Conservation (phyloP, 179 eudicot species). For the Pouteria campechiana region DNA sequence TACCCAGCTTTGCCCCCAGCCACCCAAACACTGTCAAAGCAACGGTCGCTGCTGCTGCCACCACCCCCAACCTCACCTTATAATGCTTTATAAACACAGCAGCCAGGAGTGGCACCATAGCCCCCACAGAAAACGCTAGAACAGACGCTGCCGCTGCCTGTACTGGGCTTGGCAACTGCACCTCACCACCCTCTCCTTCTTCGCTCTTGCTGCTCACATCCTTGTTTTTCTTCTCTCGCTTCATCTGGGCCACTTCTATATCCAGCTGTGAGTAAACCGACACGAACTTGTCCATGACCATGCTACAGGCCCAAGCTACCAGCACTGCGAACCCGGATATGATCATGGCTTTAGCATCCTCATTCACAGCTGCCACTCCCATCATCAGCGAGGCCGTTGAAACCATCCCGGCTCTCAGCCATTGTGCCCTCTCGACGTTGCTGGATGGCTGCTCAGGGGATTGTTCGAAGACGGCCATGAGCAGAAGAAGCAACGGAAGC, state of each 20-base stretch:
- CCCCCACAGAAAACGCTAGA: slow-evolving; percentile 24
- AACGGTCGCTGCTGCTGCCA: slow-evolving; percentile 19
- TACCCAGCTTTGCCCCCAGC: slow-evolving; percentile 19
- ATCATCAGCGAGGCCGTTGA: slow-evolving; percentile 28
- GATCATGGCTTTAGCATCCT: slow-evolving; percentile 22
- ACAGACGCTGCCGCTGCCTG: slow-evolving; percentile 34
- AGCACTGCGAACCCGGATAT: slow-evolving; percentile 26
- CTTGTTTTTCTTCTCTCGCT: slow-evolving; percentile 21
- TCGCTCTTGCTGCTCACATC: not conserved
- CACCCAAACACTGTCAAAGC: slow-evolving; percentile 24
- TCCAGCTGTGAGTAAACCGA: slow-evolving; percentile 32
- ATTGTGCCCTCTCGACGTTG: too few relatives aligned
- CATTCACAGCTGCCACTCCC: slow-evolving; percentile 31
- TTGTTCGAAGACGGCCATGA: too few relatives aligned
- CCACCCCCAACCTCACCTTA: slow-evolving; percentile 29
- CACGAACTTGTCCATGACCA: slow-evolving; percentile 35
- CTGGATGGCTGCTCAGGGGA: too few relatives aligned
- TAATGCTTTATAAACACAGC: slow-evolving; percentile 22
- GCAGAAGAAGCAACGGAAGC: too few relatives aligned
- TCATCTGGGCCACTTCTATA: slow-evolving; percentile 27
- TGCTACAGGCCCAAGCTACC: slow-evolving; percentile 31
- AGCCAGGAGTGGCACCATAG: slow-evolving; percentile 25
- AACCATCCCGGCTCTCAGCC: slow-evolving; percentile 34
- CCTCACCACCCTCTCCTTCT: not conserved
- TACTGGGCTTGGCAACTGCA: slow-evolving; percentile 21